Percentiles rank a stretch among this genome's conserved stretches.
phyloP scores from a whole-genome alignment of 2,329 filamentous ascomycete genomes.

The Dactylellina leptospora region DNA sequence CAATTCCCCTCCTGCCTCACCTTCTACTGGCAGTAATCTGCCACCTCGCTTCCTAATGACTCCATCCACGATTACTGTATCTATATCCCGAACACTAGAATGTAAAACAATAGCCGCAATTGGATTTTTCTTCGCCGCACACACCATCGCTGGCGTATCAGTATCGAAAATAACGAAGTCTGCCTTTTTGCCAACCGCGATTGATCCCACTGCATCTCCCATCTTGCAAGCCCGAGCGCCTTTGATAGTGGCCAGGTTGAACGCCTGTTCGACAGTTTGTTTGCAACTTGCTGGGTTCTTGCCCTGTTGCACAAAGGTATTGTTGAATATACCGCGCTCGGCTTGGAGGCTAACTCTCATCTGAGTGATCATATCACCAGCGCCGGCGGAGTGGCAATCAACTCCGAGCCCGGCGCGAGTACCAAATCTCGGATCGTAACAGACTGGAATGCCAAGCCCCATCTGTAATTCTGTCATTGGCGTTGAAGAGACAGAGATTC shows the following conservation, averaged over 20 bases:
- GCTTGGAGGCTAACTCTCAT: constrained; percentile 59
- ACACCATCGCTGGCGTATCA: constrained; percentile 61
- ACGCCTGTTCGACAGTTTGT: constrained; percentile 62
- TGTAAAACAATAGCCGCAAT: constrained; percentile 63
- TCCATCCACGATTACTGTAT: constrained; percentile 63
- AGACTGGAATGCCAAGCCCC: constrained; percentile 61
- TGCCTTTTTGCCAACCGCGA: constrained; percentile 63
- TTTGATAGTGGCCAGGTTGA: constrained; percentile 65
- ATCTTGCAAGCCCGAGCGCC: constrained; percentile 63
- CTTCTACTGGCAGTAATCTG: constrained; percentile 57
- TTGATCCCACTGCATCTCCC: constrained; percentile 62
- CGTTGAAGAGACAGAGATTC: constrained; percentile 62
- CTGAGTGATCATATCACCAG: constrained; percentile 58
- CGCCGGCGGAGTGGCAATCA: constrained; percentile 59
- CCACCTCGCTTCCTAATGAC: constrained; percentile 60
- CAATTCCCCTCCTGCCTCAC: constrained; percentile 54
- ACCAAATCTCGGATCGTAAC: constrained; percentile 58
- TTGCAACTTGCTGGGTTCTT: constrained; percentile 57
- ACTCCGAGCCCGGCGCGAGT: constrained; percentile 59
- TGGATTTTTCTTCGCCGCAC: constrained; percentile 61
- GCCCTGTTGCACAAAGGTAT: constrained; percentile 56
- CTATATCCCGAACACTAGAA: constrained; percentile 61
- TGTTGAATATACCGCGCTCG: constrained; percentile 58
- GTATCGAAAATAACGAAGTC: constrained; percentile 65
- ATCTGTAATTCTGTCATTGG: constrained; percentile 67